Evolutionary conservation across 129 eudicot genomes (phyloP).

Genomic region (Centella asiatica): DNA sequence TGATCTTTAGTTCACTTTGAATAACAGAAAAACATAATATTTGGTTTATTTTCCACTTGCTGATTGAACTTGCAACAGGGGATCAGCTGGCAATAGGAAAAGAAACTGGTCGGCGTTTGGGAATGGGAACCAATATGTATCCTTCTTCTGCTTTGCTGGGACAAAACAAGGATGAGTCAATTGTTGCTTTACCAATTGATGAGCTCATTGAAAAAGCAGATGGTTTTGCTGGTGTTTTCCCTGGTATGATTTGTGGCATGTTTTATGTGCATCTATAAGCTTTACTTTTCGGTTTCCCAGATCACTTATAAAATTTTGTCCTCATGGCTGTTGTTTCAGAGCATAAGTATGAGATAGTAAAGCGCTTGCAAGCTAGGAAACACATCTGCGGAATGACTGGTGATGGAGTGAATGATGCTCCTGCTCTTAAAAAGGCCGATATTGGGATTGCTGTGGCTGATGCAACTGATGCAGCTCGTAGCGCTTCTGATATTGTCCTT

Average conservation of each 20-base stretch:
- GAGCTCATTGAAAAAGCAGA: constrained; percentile 98
- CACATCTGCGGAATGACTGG: constrained; percentile 81
- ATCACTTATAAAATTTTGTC: not conserved
- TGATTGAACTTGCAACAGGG: constrained; percentile 41
- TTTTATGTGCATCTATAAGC: not conserved
- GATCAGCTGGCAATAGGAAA: constrained; percentile 98
- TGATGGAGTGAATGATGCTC: constrained; percentile 73
- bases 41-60: constrained; percentile 1
- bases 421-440: constrained; percentile 71
- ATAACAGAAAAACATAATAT: too few species aligned
- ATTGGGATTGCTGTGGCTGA: constrained; percentile 73
- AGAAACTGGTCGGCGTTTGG: constrained; percentile 97
- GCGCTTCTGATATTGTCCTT: constrained; percentile 70
- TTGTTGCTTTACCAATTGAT: constrained; percentile 84
- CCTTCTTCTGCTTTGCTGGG: constrained; percentile 98
- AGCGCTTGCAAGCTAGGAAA: constrained; percentile 68
- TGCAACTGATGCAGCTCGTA: constrained; percentile 82
- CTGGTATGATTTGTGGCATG: constrained; percentile 42
- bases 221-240: constrained; percentile 99
- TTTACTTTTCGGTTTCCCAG: not conserved
- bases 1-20: too few species aligned
- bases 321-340: constrained; percentile 27
- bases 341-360: constrained; percentile 64
- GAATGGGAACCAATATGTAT: constrained; percentile 99
- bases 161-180: constrained; percentile 93